These are phyloP conservation scores for Populus tomentosa DNA, from an alignment of 441 rosid genomes.

Conservation along the genomic window DNA sequence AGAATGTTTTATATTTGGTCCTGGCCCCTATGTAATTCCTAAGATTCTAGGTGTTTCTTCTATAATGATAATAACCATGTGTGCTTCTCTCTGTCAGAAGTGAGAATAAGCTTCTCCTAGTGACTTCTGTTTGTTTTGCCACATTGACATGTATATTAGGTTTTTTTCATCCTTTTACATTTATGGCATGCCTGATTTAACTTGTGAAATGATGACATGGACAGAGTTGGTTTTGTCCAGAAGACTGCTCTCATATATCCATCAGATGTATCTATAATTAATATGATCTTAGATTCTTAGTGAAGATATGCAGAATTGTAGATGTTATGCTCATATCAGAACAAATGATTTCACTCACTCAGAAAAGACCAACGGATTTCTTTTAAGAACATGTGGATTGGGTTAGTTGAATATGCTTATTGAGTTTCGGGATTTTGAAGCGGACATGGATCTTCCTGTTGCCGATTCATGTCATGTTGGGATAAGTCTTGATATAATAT, in stretches of 20 bases:
- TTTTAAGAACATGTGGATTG: not conserved
- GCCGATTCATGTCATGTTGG: not conserved
- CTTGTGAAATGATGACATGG: slow-evolving; percentile 2
- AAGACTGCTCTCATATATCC: not conserved
- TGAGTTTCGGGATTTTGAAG: not conserved
- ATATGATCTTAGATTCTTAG: not conserved
- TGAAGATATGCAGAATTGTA: not conserved
- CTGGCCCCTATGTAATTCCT: not conserved
- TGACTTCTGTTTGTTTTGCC: not conserved
- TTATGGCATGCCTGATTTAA: not conserved
- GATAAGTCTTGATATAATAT: not conserved
- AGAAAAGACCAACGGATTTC: not conserved
- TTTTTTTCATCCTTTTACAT: not conserved
- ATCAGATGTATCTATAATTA: not conserved
- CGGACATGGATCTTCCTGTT: not conserved
- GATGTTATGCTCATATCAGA: not conserved
- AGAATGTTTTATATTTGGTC: not conserved
- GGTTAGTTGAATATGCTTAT: not conserved
- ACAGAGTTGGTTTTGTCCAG: not conserved
- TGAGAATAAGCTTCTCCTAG: not conserved
- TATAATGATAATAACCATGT: not conserved
- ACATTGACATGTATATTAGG: not conserved
- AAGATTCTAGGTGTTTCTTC: not conserved
- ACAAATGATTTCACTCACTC: not conserved
- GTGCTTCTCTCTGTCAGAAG: not conserved